These are phyloP conservation scores for Metschnikowia santaceciliae DNA, from an alignment of 805 yeast genomes.

Conservation along the genomic window DNA sequence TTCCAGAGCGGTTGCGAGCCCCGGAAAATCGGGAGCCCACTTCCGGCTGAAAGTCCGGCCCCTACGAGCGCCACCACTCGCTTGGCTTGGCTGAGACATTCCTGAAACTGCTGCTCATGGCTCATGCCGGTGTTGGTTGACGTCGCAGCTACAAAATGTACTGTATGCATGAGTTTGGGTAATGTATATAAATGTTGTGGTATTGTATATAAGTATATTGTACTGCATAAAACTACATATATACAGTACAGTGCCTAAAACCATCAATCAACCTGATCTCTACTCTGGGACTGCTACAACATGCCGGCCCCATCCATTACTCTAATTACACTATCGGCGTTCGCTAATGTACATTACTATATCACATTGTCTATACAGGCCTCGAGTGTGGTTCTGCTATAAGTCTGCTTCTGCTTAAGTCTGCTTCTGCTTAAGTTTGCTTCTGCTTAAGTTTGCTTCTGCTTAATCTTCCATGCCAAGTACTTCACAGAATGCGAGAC, in stretches of 20 bases:
- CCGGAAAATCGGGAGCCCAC: conserved; percentile 73
- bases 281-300: too few species aligned
- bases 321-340: neutral
- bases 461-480: conserved; percentile 42
- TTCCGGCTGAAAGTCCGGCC: conserved; percentile 75
- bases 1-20: conserved; percentile 77
- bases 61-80: conserved; percentile 68
- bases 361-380: neutral
- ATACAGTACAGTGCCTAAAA: too few species aligned
- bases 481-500: conserved; percentile 74
- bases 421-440: neutral
- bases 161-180: too few species aligned
- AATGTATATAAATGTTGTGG: too few species aligned
- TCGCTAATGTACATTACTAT: neutral
- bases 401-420: too few species aligned
- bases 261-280: too few species aligned
- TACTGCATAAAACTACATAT: too few species aligned
- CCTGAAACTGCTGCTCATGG: conserved; percentile 41
- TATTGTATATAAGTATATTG: too few species aligned
- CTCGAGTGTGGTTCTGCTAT: neutral
- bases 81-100: conserved; percentile 40
- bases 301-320: too few species aligned
- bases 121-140: neutral
- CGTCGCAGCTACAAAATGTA: too few species aligned
- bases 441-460: neutral